Evolutionary conservation across 176 grass and related monocot species (phyloP), one percentile per base, ranked within the genome.

Genomic region (Alopecurus myosuroides): DNA sequence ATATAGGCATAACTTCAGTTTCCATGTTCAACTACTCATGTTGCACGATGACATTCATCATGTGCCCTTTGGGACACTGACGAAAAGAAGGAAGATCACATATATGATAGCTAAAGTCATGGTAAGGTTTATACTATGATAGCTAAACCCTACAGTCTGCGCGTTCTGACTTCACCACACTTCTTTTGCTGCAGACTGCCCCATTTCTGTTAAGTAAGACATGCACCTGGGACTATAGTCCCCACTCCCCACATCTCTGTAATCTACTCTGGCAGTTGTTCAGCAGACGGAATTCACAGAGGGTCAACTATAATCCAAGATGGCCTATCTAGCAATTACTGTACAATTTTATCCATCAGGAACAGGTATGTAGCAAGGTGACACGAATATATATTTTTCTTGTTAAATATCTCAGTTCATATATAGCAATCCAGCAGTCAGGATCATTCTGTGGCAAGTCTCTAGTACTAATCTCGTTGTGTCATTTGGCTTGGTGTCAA

Each of bases 291-390:
- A 74, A 46, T 11, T 65, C 15, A 36, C 0, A 31, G 20, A 69
- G 45, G 65, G 13, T 42, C 25, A 61, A 60, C 31, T 70, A 17
- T 35, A 48, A 65, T 3, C 36, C 31, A 84, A 53, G 25, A 48
- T 78, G 63, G 6, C 64, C 19, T 78, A 55, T 20, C 45, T 48
- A 48, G 45, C 20, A 51, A 13, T 82, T 82, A 86, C 20, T 34
- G 0, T 77, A 15, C 8, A 3, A 33, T 77, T 85, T 50, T 89
- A 76, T 77, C 62, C 71, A 70, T 39, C 53, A 53, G 49, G 31
- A 88, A 85, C 19, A 84, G 57, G n/a, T 74, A 86, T 86, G 36
- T 17, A 4, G 20, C 33, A 82, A 49, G 23, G 34, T 45, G 58
- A 20, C 13, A 62, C 4, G 29, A 75, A 26, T 9, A n/a, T n/a